Conservation (phyloP, 2,329 filamentous ascomycete genomes). For the Parastagonospora nodorum region DNA sequence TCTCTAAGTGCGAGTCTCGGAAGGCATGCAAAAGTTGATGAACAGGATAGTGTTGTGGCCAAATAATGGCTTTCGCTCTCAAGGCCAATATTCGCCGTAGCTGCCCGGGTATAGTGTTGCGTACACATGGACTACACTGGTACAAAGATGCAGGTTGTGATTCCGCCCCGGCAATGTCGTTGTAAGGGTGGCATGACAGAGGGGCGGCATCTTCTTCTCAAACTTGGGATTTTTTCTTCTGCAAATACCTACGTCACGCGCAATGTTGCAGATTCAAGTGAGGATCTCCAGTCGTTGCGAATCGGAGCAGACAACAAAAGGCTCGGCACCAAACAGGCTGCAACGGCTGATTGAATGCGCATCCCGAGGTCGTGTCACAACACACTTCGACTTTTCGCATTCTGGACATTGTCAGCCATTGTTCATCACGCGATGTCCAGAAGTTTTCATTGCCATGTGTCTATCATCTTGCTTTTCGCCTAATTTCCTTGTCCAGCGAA, state of each 20-base stretch:
- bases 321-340: not conserved
- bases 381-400: not conserved
- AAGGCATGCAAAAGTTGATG: slow-evolving; percentile 16
- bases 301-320: slow-evolving; percentile 10
- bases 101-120: slow-evolving; percentile 33
- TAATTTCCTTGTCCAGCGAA: too few relatives aligned
- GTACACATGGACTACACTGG: slow-evolving; percentile 5
- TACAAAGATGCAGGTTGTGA: too few relatives aligned
- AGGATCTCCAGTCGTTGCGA: not conserved
- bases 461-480: too few relatives aligned
- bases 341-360: not conserved
- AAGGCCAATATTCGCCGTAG: slow-evolving; percentile 5
- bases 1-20: slow-evolving; percentile 9
- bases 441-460: too few relatives aligned
- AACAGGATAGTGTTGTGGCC: slow-evolving; percentile 14
- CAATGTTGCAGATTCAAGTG: too few relatives aligned
- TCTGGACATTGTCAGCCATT: not conserved
- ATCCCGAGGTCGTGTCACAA: not conserved
- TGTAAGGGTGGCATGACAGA: too few relatives aligned
- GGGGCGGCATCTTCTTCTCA: slow-evolving; percentile 14
- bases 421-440: not conserved
- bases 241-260: too few relatives aligned
- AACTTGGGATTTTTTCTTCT: not conserved
- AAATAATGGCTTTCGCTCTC: slow-evolving; percentile 18
- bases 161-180: too few relatives aligned